These are phyloP conservation scores for Dothidotthia symphoricarpi DNA, from an alignment of 2,329 filamentous ascomycete genomes.

Conservation along the genomic window DNA sequence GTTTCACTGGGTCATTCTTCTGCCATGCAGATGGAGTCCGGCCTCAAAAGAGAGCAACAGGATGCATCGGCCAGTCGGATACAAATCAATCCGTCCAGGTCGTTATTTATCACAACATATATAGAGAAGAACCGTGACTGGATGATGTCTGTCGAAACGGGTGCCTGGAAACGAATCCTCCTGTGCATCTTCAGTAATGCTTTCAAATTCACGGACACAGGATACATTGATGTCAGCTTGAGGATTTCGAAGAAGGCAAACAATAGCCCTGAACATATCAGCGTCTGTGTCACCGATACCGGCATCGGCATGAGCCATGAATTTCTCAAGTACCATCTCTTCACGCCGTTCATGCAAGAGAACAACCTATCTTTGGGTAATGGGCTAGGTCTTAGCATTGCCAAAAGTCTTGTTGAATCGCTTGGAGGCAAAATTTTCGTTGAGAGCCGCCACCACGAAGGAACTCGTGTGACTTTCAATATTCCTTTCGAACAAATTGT, in stretches of 20 bases:
- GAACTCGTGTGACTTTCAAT: conserved; percentile 10
- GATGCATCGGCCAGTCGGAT: not conserved
- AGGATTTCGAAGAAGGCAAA: conserved; percentile 1
- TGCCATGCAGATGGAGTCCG: conserved; percentile 2
- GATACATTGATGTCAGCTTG: conserved; percentile 15
- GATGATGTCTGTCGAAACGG: conserved; percentile 6
- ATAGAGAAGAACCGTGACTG: conserved; percentile 6
- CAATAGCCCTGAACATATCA: conserved; percentile 9
- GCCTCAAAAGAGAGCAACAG: conserved; percentile 4
- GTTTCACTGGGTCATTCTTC: conserved; percentile 8
- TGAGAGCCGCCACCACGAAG: conserved; percentile 8
- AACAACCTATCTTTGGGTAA: conserved; percentile 18
- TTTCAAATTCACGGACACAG: conserved; percentile 20
- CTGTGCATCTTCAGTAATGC: conserved; percentile 26
- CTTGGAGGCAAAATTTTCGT: conserved; percentile 22
- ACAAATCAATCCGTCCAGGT: not conserved
- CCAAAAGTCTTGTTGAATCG: conserved; percentile 19
- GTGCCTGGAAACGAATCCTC: conserved; percentile 19
- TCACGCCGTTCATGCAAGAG: conserved; percentile 25
- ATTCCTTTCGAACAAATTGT: conserved; percentile 1
- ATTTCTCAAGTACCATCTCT: conserved; percentile 19
- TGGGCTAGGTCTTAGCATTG: conserved; percentile 24
- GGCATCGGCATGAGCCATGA: conserved; percentile 25
- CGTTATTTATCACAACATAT: conserved; percentile 6
- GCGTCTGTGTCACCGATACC: conserved; percentile 32